A percentile compares a stretch with the other conserved stretches of the same genome.
Evolutionary conservation across 345 rosid genomes (phyloP).

Genomic region (Pseudoturritis turrita): DNA sequence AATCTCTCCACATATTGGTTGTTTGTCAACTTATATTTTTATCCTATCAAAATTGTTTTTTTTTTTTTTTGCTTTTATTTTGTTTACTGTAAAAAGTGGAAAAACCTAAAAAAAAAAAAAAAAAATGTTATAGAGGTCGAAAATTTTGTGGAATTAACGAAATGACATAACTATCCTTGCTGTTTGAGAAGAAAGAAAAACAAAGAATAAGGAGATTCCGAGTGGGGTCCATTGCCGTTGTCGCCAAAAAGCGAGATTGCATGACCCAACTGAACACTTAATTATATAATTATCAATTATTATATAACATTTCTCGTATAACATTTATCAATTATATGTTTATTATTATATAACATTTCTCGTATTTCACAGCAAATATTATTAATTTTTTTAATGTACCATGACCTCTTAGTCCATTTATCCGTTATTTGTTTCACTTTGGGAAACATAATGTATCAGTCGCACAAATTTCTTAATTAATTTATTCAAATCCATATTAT

Average conservation of each 20-base stretch:
- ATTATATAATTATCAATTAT: not conserved
- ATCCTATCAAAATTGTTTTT: too few species aligned
- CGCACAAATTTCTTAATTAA: not conserved
- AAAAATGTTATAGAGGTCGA: not conserved
- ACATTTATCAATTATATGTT: too few species aligned
- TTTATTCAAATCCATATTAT: not conserved
- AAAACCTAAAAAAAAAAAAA: too few species aligned
- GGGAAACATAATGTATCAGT: not conserved
- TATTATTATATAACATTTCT: not conserved
- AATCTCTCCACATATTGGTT: too few species aligned
- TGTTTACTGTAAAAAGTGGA: too few species aligned
- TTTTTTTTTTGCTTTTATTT: too few species aligned
- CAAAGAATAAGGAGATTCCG: constrained; percentile 12
- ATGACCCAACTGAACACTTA: constrained; percentile 26
- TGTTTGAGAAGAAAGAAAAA: not conserved
- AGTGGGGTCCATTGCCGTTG: constrained; percentile 39
- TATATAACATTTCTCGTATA: not conserved
- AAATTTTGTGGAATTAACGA: not conserved
- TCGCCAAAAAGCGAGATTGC: constrained; percentile 25
- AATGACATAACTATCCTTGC: not conserved
- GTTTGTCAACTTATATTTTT: too few species aligned
- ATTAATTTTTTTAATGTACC: not conserved
- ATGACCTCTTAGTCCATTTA: not conserved
- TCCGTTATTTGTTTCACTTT: not conserved
- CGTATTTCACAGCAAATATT: not conserved